A percentile compares a stretch with the other conserved stretches of the same genome.
phyloP scores from a whole-genome alignment of 176 grass and related monocot genomes.

The Chrysopogon serrulatus region DNA sequence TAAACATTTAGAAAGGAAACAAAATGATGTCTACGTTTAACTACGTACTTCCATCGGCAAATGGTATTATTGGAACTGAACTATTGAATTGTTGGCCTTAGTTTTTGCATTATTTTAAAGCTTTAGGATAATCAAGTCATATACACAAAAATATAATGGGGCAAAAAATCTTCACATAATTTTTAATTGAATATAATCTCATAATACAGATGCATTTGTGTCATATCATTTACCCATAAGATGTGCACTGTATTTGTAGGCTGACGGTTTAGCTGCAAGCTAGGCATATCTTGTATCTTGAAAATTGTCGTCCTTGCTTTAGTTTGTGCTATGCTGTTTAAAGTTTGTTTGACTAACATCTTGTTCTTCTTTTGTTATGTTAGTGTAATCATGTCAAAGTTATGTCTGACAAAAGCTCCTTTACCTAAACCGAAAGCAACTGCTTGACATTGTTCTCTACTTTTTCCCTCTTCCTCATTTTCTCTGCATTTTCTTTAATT shows the following conservation, averaged over 20 bases:
- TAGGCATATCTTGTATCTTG: background rate
- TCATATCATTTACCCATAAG: constrained; percentile 1
- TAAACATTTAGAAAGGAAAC: background rate
- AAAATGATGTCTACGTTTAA: background rate
- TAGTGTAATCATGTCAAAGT: background rate
- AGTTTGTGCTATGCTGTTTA: background rate
- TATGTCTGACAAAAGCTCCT: background rate
- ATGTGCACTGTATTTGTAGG: background rate
- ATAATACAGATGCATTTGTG: background rate
- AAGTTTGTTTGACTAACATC: background rate
- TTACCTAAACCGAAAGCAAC: background rate
- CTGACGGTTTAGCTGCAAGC: constrained; percentile 8
- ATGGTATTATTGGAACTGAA: constrained; percentile 3
- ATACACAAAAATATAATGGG: background rate
- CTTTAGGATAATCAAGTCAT: background rate
- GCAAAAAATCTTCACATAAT: constrained; percentile 10
- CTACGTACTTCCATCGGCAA: background rate
- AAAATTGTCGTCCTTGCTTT: background rate
- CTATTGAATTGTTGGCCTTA: background rate
- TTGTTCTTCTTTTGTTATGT: constrained; percentile 2
- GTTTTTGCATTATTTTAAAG: background rate
- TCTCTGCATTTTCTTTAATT: background rate
- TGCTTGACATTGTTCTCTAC: background rate
- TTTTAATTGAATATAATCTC: background rate
- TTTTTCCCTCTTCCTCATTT: background rate